Base-by-base conservation (phyloP, 176 grass and related monocot genomes). In the Alloteropsis semialata region DNA sequence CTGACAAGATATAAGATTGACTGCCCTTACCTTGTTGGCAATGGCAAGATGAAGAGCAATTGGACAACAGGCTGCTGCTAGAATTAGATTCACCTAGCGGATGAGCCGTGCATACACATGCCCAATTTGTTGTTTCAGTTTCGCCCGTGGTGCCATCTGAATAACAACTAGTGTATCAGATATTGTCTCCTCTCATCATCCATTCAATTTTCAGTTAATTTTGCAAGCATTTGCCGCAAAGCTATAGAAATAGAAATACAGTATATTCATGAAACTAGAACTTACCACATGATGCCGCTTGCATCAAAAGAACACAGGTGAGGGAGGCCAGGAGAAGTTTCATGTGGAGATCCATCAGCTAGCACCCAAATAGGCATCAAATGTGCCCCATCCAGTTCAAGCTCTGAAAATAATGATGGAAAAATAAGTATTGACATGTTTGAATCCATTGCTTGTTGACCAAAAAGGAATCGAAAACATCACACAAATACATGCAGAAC, bases 11-110 rank as follows among this genome's bases (percentile, higher is more conserved):
- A 41, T 61, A 11, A 61, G 54, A 6, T 79, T 24, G 1, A 69
- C 48, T 45, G 44, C 29, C 32, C 74, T 61, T 86, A 99, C 93
- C 93, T 84, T 77, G 75, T 57, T 81, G 79, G 24, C 96, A 99
- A 50, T 87, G 87, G 69, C 96, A 96, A 37, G 92, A 95, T 3
- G 91, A 81, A 53, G 91, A 90, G 72, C 93, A 99, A 27, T 94
- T 97, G 68, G 87, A 89, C 16, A 36, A 71, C 38, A 65, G 4
- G 22, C 64, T 89, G 77, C 81, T 73, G 34, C 83, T 89, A 27
- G 87, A 86, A 48, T 83, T 76, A 21, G 19, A 0, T 69, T 79
- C 81, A 53, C 70, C 84, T 15, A 84, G 44, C 18, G 91, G 87
- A 90, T 81, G 85, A 79, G 72, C 80, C n/a, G 87, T 32, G 64